Evolutionary conservation across 257 asterid species (phyloP).

Genomic region (Nicotiana obtusifolia): DNA sequence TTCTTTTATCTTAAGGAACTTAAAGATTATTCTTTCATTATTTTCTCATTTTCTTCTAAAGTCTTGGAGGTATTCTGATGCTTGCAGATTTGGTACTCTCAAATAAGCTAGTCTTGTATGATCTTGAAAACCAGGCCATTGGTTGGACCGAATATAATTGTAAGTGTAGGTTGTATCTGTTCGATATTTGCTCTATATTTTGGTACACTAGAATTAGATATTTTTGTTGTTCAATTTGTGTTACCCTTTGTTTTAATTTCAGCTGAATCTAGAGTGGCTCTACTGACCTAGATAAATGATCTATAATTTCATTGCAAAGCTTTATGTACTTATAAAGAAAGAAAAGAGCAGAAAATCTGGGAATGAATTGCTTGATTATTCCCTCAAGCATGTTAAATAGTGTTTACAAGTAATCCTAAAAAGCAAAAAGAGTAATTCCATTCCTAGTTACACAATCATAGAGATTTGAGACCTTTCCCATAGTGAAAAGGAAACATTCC

Average conservation of each 20-base stretch:
- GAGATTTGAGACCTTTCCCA: background rate
- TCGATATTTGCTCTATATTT: background rate
- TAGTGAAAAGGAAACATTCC: background rate
- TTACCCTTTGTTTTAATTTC: background rate
- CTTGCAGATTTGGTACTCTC: constrained; percentile 89
- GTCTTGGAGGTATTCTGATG: background rate
- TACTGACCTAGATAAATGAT: background rate
- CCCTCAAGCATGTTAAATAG: background rate
- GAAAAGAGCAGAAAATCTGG: background rate
- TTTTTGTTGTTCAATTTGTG: background rate
- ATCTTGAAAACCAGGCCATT: constrained; percentile 86
- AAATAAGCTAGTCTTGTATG: constrained; percentile 84
- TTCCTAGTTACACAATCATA: background rate
- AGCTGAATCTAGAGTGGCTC: background rate
- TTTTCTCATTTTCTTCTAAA: constrained; percentile 5
- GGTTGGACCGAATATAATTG: constrained; percentile 99
- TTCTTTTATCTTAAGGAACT: background rate
- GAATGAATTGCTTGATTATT: background rate
- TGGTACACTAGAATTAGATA: background rate
- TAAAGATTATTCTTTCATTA: background rate
- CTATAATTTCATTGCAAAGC: background rate
- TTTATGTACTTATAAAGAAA: background rate
- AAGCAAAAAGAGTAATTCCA: background rate
- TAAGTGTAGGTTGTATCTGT: constrained; percentile 30
- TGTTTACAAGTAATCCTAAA: background rate